These are phyloP conservation scores for Sungouiozyma ichnusensis DNA, from an alignment of 805 yeast species.

Conservation along the genomic window DNA sequence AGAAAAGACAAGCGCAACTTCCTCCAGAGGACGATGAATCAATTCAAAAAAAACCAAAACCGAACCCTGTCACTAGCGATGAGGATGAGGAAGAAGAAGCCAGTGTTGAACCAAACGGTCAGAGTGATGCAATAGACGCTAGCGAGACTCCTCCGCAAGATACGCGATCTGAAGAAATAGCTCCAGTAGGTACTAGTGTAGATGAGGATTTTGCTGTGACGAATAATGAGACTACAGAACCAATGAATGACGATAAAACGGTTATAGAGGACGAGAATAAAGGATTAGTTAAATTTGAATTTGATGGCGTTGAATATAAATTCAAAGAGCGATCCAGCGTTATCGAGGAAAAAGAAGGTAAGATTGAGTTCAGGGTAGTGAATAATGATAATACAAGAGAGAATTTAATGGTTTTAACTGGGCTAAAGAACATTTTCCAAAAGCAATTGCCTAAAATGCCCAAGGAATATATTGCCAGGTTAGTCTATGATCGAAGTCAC, in stretches of 20 bases:
- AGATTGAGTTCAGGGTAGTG: conserved; percentile 91
- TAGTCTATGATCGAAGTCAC: conserved; percentile 91
- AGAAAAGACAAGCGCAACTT: not conserved
- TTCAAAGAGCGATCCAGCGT: conserved; percentile 92
- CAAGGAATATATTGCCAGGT: conserved; percentile 84
- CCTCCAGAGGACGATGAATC: not conserved
- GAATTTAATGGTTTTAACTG: conserved; percentile 84
- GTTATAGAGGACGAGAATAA: conserved; percentile 5
- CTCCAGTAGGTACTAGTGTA: conserved; percentile 4
- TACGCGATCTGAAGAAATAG: conserved; percentile 12
- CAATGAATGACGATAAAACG: conserved; percentile 2
- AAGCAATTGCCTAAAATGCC: conserved; percentile 99
- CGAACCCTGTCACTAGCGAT: conserved; percentile 1
- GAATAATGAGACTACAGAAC: conserved; percentile 1
- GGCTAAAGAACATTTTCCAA: conserved; percentile 90
- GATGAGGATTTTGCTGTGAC: not conserved
- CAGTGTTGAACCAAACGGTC: conserved; percentile 8
- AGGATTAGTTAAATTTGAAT: conserved; percentile 33
- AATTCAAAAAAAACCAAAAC: not conserved
- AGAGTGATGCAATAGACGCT: conserved; percentile 13
- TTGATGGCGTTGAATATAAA: conserved; percentile 69
- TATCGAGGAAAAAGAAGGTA: conserved; percentile 84
- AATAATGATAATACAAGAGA: conserved; percentile 87
- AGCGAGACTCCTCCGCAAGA: conserved; percentile 15
- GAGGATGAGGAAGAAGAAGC: not conserved